Base-by-base conservation (phyloP, 2,329 filamentous ascomycete species). In the Trichoderma cornu-damae region DNA sequence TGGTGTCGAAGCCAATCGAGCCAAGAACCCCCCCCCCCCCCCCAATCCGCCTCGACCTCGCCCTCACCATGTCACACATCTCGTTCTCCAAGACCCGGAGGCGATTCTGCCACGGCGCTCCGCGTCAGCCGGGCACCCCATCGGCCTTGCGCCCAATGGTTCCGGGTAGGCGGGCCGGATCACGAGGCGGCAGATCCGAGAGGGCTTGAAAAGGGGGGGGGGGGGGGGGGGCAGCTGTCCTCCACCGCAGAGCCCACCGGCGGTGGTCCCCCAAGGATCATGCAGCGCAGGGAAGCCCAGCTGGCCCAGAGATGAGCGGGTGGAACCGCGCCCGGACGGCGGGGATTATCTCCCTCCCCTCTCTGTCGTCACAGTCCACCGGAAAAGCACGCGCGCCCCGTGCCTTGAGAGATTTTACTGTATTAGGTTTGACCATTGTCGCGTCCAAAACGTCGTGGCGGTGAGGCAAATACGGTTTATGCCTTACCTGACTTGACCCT, bases 41-140 rank as follows among this genome's bases (percentile, higher is more conserved):
- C 60, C 76, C 75, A 12, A 88, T n/a, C n/a, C n/a, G n/a, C n/a
- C n/a, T n/a, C n/a, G n/a, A n/a, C n/a, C n/a, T n/a, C n/a, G n/a
- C n/a, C 75, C 62, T 81, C 76, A 6, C 76, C 69, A 20, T 80
- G 76, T n/a, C 89, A 72, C 63, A 77, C 75, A 83, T 83, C 58
- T 78, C 80, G 37, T 70, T 66, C 63, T 88, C 84, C 49, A 70
- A 73, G 70, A 72, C 11, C 69, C 62, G 14, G 61, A 49, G 30
- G 65, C 69, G 53, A 70, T 63, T 59, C 69, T 66, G 46, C 69
- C 71, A 47, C 54, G 43, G 42, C 59, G 6, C 32, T 44, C 40
- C 32, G 34, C 40, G 34, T 49, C 51, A 57, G 57, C 51, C 44
- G 51, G 49, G 12, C 32, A 42, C 30, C 26, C n/a, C 37, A 44